Evolutionary conservation across 805 yeast genomes (phyloP), one percentile per base, ranked within the genome.

Genomic region (Spathaspora sp.): DNA sequence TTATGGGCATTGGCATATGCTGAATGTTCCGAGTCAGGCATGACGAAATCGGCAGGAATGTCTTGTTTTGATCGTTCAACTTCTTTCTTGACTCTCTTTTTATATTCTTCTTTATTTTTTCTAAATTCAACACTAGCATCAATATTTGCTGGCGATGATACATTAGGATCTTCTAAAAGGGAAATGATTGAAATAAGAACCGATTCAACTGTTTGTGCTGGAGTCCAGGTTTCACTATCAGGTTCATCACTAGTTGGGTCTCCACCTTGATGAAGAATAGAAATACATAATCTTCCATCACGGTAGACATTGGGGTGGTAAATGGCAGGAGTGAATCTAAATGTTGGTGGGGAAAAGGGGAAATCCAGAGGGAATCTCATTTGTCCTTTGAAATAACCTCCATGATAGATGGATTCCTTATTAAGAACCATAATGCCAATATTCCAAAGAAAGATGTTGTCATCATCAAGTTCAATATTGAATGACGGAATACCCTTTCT

Each of bases 231-330:
- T 72, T 92, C 97, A 52, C 86, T 86, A 61, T 90, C 96, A 2
- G 92, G 93, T 68, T 92, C 97, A 58, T 90, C 97, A 38, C 89
- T 81, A 48, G 93, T 86, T 17, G 87, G 88, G 65, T 91, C 96
- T 20, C 97, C 97, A 16, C 93, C 87, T 58, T 86, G 89, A 69
- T 93, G 98, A 54, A 93, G 76, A 56, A 93, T 93, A 49, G 97
- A 89, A 54, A 92, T 91, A 76, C 98, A 93, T 46, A 94, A 77
- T 58, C 96, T 75, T 16, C 98, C 98, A 69, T 92, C 97, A 54
- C 89, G 81, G 71, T 93, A 93, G 50, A 93, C 96, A 67, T 93
- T 93, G 23, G 98, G 98, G 64, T 93, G 98, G 72, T 84, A 92
- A 59, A 93, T 89, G 43, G 96, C 86, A 12, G 97, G 97, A 7